A percentile compares a stretch with the other conserved stretches of the same genome.
These are phyloP conservation scores for Camellia granthamiana DNA, from an alignment of 148 eudicot genomes.

Conservation along the genomic window DNA sequence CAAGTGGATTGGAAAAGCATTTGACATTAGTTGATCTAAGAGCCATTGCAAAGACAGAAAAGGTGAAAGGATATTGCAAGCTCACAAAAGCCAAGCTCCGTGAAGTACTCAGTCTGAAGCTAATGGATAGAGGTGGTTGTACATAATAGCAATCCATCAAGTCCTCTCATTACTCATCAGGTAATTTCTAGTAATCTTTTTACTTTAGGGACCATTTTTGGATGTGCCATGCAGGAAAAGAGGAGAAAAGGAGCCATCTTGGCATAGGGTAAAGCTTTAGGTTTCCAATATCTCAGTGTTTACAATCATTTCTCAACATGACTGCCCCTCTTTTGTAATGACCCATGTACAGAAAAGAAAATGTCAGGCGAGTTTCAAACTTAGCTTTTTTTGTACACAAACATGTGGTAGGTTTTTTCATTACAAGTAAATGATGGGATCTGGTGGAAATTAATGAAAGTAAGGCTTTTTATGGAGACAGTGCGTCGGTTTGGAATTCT, in stretches of 20 bases:
- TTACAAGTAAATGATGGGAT: not conserved
- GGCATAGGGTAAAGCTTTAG: not conserved
- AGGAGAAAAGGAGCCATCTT: not conserved
- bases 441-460: not conserved
- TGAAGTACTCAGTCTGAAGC: constrained; percentile 14
- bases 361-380: not conserved
- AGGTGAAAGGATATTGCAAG: constrained; percentile 13
- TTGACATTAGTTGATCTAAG: constrained; percentile 15
- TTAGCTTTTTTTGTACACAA: constrained; percentile 3
- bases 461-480: too few relatives aligned
- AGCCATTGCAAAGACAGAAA: constrained; percentile 18
- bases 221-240: not conserved
- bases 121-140: constrained; percentile 7
- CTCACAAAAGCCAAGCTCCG: constrained; percentile 21
- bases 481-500: too few relatives aligned
- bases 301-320: not conserved
- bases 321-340: not conserved
- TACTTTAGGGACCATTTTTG: not conserved
- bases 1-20: not conserved
- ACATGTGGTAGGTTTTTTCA: not conserved
- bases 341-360: not conserved
- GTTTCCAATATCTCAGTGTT: not conserved
- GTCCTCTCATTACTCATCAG: not conserved
- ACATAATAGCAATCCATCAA: not conserved
- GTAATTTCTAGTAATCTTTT: not conserved